Evolutionary conservation across 2,329 filamentous ascomycete species (phyloP).

Genomic region (Mycogone perniciosa): DNA sequence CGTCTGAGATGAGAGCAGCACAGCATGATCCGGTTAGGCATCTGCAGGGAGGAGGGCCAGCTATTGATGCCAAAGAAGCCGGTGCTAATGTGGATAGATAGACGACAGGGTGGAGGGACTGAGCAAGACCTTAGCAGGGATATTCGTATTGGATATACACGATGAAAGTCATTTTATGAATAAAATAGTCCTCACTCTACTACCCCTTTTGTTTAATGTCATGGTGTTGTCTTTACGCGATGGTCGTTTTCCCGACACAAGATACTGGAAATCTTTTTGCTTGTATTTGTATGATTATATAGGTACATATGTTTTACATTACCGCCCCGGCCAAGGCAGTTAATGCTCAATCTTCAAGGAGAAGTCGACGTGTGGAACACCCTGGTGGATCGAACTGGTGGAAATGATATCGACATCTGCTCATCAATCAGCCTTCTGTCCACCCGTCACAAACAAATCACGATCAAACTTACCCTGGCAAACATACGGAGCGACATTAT

Average conservation of each 20-base stretch:
- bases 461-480: slow-evolving; percentile 51
- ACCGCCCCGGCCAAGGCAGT: neutral
- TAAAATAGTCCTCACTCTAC: neutral
- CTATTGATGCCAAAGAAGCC: slow-evolving; percentile 16
- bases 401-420: slow-evolving; percentile 90
- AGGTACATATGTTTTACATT: neutral
- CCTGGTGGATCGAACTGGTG: slow-evolving; percentile 94
- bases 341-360: slow-evolving; percentile 73
- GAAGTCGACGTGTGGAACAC: slow-evolving; percentile 89
- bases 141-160: neutral
- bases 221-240: neutral
- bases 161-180: neutral
- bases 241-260: too few relatives aligned
- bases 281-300: neutral
- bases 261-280: too few relatives aligned
- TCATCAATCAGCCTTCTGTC: neutral
- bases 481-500: slow-evolving; percentile 80
- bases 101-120: slow-evolving; percentile 4
- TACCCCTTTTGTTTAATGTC: neutral
- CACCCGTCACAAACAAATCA: neutral
- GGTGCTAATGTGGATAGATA: slow-evolving; percentile 16
- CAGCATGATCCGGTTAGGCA: slow-evolving; percentile 28
- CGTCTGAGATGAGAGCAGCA: slow-evolving; percentile 13
- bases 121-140: neutral
- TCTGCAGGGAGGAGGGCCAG: slow-evolving; percentile 22